A percentile compares a stretch with the other conserved stretches of the same genome.
Evolutionary conservation across 2,329 filamentous ascomycete genomes (phyloP).

Genomic region (Biscogniauxia mediterranea): DNA sequence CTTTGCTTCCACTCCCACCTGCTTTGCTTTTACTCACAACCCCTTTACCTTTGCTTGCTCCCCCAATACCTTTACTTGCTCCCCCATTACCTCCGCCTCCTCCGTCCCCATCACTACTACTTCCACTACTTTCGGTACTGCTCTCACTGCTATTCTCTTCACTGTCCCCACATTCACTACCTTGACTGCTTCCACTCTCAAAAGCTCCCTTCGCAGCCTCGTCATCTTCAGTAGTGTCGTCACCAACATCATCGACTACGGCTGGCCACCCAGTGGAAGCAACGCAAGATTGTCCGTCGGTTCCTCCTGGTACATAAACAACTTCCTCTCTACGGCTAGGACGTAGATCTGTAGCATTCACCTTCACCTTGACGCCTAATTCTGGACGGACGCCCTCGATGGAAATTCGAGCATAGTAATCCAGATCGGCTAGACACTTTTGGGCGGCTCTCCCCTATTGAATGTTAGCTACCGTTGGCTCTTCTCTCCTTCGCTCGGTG

Average conservation of each 20-base stretch:
- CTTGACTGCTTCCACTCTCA: too few relatives aligned
- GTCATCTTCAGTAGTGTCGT: background rate
- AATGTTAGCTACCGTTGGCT: background rate
- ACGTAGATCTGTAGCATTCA: background rate
- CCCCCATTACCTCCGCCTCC: too few relatives aligned
- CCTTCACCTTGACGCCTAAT: constrained; percentile 1
- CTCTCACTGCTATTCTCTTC: background rate
- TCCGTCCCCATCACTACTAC: background rate
- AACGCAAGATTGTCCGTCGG: background rate
- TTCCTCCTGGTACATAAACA: background rate
- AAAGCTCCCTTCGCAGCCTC: too few relatives aligned
- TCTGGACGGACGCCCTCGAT: constrained; percentile 13
- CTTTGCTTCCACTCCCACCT: too few relatives aligned
- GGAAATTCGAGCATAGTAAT: constrained; percentile 17
- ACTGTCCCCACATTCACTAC: too few relatives aligned
- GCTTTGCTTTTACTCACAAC: too few relatives aligned
- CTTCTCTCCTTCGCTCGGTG: too few relatives aligned
- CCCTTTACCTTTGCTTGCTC: too few relatives aligned
- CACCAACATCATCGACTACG: background rate
- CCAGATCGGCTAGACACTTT: constrained; percentile 12
- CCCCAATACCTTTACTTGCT: too few relatives aligned
- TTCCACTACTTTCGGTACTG: background rate
- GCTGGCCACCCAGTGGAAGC: background rate
- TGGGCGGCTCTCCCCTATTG: constrained; percentile 17
- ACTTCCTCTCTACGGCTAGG: background rate